Conservation (phyloP, 2,329 filamentous ascomycete genomes). For the Xylariaceae sp. region DNA sequence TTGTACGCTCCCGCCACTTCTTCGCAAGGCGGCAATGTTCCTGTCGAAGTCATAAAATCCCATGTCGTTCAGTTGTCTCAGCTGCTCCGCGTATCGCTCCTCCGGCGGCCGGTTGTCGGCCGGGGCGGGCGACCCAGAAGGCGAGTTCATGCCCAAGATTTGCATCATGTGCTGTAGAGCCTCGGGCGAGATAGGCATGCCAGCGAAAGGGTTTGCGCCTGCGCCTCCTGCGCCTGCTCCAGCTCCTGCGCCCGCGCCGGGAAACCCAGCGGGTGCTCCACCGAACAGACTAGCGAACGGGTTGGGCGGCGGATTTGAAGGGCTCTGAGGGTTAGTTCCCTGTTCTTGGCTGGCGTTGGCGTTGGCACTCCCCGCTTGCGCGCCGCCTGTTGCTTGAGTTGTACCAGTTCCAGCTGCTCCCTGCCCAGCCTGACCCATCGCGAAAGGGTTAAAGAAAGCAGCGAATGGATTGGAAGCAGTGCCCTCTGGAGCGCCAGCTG, state of each 20-base stretch:
- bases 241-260: constrained; percentile 42
- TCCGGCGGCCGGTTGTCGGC: constrained; percentile 87
- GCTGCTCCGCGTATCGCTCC: constrained; percentile 87
- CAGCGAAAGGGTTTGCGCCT: constrained; percentile 38
- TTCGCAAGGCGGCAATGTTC: constrained; percentile 84
- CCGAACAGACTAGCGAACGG: constrained; percentile 69
- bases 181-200: constrained; percentile 57
- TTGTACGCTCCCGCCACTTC: constrained; percentile 91
- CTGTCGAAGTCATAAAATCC: constrained; percentile 96
- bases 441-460: constrained; percentile 48
- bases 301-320: constrained; percentile 52
- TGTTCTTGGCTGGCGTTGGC: constrained; percentile 31
- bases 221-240: constrained; percentile 31
- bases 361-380: constrained; percentile 35
- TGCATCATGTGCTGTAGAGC: constrained; percentile 58
- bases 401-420: constrained; percentile 33
- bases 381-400: constrained; percentile 31
- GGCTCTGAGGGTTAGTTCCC: constrained; percentile 29
- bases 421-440: constrained; percentile 21
- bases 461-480: constrained; percentile 41
- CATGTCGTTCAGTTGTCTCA: constrained; percentile 95
- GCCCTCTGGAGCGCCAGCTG: constrained; percentile 23
- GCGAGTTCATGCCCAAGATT: constrained; percentile 48
- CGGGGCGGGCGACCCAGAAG: constrained; percentile 51
- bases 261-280: background rate